Percentiles rank a stretch among this genome's conserved stretches.
These are phyloP conservation scores for Westerdykella ornata DNA, from an alignment of 2,329 filamentous ascomycete genomes.

Conservation along the genomic window DNA sequence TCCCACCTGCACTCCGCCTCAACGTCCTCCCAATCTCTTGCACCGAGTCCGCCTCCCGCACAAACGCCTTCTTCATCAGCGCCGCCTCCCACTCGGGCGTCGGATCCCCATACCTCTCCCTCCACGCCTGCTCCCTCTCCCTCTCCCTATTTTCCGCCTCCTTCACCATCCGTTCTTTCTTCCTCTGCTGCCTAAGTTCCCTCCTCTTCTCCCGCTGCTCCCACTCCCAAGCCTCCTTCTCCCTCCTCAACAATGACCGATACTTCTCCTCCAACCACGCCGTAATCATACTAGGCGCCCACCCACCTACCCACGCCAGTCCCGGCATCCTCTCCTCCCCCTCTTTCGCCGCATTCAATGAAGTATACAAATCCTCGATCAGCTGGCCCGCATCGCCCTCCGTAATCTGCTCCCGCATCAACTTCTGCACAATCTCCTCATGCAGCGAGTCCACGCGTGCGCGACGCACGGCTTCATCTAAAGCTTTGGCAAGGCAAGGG, in stretches of 20 bases:
- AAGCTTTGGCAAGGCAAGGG: slow-evolving; percentile 15
- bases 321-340: slow-evolving; percentile 14
- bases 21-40: background rate
- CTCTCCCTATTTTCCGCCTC: background rate
- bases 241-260: slow-evolving; percentile 14
- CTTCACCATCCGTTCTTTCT: slow-evolving; percentile 4
- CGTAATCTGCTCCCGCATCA: slow-evolving; percentile 9
- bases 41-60: background rate
- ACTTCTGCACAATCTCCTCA: slow-evolving; percentile 11
- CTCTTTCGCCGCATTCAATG: background rate
- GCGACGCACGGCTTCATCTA: slow-evolving; percentile 22
- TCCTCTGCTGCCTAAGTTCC: background rate
- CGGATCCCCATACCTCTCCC: background rate
- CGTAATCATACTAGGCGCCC: slow-evolving; percentile 22
- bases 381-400: slow-evolving; percentile 10
- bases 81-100: slow-evolving; percentile 1
- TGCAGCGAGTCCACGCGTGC: slow-evolving; percentile 14
- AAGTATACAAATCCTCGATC: slow-evolving; percentile 12
- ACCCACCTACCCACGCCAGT: slow-evolving; percentile 16
- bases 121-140: slow-evolving; percentile 1
- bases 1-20: background rate
- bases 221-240: slow-evolving; percentile 12
- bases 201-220: background rate
- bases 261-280: slow-evolving; percentile 25
- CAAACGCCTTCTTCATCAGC: slow-evolving; percentile 1